Evolutionary conservation across 164 flowering plant genomes (phyloP), one percentile per base, ranked within the genome.

Genomic region (Liquidambar formosana): DNA sequence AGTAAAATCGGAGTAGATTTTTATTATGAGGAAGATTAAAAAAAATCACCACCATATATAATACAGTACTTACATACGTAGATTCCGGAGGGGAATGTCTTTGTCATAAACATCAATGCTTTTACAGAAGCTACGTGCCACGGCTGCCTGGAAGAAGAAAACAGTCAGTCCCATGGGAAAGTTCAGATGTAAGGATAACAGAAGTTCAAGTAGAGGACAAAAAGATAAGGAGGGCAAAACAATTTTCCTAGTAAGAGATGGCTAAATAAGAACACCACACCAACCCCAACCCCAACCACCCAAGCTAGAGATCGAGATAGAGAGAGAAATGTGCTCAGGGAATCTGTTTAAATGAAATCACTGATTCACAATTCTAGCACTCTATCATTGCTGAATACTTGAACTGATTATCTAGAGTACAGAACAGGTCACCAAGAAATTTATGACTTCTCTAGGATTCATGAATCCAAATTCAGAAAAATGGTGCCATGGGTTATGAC

Each of bases 41-140:
- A 57, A 15, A 33, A 41, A 15, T 10, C 54, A 58, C 3, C 61
- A 53, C 23, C 38, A 66, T 27, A 6, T 25, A 5, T 23, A 28
- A 57, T 25, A n/a, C n/a, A n/a, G n/a, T n/a, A 85, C 94, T 88
- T 79, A 90, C 94, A 96, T 83, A 43, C 69, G 82, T 65, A 93
- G 76, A 70, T 87, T 83, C 61, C 83, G 84, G 13, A 93, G 75
- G 76, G 83, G 88, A 74, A 93, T 85, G 76, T 90, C 97, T 75
- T 90, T 94, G 79, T 93, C 97, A 81, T 88, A 90, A 54, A 93
- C 52, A 76, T 90, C 93, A 74, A 93, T 73, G 71, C 85, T 89
- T 79, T 82, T 93, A 79, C 93, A 73, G 48, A 90, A 89, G 81
- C 93, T 83, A 61, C 81, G 91, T 33, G 96, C 89, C 44, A 89